A percentile compares a stretch with the other conserved stretches of the same genome.
phyloP scores from a whole-genome alignment of 2,329 filamentous ascomycete species.

The Berkeleyomyces rouxiae region DNA sequence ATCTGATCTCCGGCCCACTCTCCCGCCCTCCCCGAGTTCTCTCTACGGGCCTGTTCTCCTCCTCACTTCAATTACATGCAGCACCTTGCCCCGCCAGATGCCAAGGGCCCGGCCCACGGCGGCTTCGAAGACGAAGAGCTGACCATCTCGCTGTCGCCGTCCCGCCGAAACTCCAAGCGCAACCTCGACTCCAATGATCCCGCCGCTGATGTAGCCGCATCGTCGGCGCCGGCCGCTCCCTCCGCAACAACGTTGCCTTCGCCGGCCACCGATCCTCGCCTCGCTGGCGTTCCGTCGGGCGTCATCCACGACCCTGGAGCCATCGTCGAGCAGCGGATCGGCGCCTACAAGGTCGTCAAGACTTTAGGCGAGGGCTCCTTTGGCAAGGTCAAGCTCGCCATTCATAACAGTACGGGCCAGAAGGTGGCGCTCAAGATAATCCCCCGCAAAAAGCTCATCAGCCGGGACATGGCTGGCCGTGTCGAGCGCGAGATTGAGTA shows the following conservation, averaged over 20 bases:
- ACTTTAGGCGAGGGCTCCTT: conserved; percentile 95
- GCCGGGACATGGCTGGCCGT: conserved; percentile 90
- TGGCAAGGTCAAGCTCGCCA: conserved; percentile 94
- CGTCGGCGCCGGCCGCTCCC: background rate
- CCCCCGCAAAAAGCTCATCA: conserved; percentile 86
- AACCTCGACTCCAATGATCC: conserved; percentile 9
- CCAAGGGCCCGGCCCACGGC: conserved; percentile 7
- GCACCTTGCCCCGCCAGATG: conserved; percentile 9
- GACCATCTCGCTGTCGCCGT: conserved; percentile 55
- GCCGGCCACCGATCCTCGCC: conserved; percentile 18
- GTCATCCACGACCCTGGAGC: conserved; percentile 30
- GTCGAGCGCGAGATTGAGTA: conserved; percentile 98
- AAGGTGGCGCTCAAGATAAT: conserved; percentile 98
- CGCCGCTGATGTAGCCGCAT: conserved; percentile 5
- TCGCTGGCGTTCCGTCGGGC: conserved; percentile 17
- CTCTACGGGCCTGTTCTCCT: background rate
- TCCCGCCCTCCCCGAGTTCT: no score
- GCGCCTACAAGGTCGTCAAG: conserved; percentile 77
- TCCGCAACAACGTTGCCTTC: background rate
- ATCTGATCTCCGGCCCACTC: no score
- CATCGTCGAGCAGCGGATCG: conserved; percentile 60
- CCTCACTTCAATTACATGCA: conserved; percentile 1
- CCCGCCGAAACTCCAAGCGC: conserved; percentile 23
- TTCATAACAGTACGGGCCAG: conserved; percentile 80
- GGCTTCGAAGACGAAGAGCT: conserved; percentile 68